Evolutionary conservation across 768 basidiomycete species (phyloP), one percentile per base, ranked within the genome.

Genomic region (Lepiota venenata): DNA sequence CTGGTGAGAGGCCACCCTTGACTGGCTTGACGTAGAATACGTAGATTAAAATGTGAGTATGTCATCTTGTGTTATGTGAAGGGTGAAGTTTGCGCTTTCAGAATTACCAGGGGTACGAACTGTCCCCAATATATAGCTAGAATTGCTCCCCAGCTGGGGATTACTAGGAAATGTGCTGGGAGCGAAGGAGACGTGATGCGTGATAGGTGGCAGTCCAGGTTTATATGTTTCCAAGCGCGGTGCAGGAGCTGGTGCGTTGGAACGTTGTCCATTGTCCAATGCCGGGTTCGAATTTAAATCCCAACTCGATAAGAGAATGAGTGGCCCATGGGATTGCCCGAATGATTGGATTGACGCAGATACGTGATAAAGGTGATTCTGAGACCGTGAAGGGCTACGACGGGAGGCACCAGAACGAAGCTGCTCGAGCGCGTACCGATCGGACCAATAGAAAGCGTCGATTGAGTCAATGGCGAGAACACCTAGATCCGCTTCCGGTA

Each of bases 391-490:
- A 48, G 53, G 55, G 56, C 51, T 37, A 51, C 53, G 42, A 18
- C 52, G 35, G 54, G 50, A 37, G 32, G 40, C 20, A 25, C 58
- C 53, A 15, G 61, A 57, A 36, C 71, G 77, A 49, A 73, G 57
- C 59, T 82, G 82, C 66, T 91, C 89, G 27, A 70, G 69, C 37
- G 73, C 71, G 63, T 83, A 85, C 39, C 86, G 81, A 64, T 93
- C 91, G 2, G 76, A 57, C 91, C 92, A 93, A 67, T 89, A 81
- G 63, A 86, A 90, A 0, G 88, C 66, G 64, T 85, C 85, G 55
- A 91, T 67, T 12, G 90, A 91, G 68, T 94, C 91, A 43, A 93
- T 72, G 9, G 81, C 82, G 36, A 94, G 67, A 50, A 91, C 60
- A 5, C 83, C 84, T 10, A 93, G 75, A 56, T 84, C 83, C 29